Percentiles rank a stretch among this genome's conserved stretches.
phyloP scores from a whole-genome alignment of 768 basidiomycete genomes.

The Termitomyces sp. region DNA sequence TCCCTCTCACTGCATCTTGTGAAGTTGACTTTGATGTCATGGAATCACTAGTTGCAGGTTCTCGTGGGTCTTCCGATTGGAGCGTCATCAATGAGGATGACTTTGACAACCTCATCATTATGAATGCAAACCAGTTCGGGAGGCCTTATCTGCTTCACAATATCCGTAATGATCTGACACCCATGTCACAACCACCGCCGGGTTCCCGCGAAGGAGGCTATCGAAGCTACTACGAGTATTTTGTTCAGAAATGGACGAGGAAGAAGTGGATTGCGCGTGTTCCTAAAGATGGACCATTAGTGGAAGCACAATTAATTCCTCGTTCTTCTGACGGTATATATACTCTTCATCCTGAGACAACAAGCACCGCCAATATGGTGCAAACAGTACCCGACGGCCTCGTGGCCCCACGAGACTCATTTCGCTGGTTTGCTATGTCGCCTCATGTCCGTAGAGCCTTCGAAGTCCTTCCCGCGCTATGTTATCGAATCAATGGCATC shows the following conservation, averaged over 20 bases:
- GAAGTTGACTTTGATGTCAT: slow-evolving; percentile 59
- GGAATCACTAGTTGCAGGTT: slow-evolving; percentile 40
- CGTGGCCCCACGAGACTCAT: slow-evolving; percentile 40
- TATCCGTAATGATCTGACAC: slow-evolving; percentile 63
- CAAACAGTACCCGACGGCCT: slow-evolving; percentile 20
- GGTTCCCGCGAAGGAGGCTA: slow-evolving; percentile 44
- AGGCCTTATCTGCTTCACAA: slow-evolving; percentile 50
- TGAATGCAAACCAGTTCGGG: slow-evolving; percentile 51
- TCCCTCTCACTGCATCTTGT: slow-evolving; percentile 49
- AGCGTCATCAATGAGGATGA: slow-evolving; percentile 40
- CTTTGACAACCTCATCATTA: slow-evolving; percentile 46
- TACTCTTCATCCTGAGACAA: slow-evolving; percentile 14
- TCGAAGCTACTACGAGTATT: slow-evolving; percentile 58
- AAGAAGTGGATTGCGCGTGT: slow-evolving; percentile 39
- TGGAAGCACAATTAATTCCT: slow-evolving; percentile 47
- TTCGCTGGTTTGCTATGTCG: slow-evolving; percentile 52
- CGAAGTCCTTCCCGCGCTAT: slow-evolving; percentile 58
- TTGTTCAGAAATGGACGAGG: slow-evolving; percentile 47
- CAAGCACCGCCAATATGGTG: slow-evolving; percentile 9
- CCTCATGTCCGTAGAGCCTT: slow-evolving; percentile 45
- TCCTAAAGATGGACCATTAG: slow-evolving; percentile 52
- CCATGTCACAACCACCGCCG: slow-evolving; percentile 48
- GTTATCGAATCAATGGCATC: slow-evolving; percentile 58
- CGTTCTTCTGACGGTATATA: slow-evolving; percentile 39
- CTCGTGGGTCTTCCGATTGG: slow-evolving; percentile 55